Evolutionary conservation across 2,329 filamentous ascomycete genomes (phyloP).

Genomic region (Trichoderma sp.): DNA sequence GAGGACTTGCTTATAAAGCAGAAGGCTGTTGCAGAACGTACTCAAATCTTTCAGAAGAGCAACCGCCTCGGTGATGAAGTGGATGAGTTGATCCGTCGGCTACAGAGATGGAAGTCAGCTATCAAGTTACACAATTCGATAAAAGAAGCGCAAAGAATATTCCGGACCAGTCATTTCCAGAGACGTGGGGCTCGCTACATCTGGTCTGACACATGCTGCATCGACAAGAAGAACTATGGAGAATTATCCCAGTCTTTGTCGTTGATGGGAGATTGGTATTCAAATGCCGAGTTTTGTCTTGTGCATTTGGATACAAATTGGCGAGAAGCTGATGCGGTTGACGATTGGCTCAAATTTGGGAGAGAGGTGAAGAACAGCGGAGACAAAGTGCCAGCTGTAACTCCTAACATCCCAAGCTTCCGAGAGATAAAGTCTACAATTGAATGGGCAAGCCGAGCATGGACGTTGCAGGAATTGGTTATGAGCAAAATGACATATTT

Average conservation of each 20-base stretch:
- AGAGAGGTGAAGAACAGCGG: not conserved
- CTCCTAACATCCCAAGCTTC: not conserved
- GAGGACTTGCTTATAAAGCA: not conserved
- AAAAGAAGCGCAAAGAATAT: not conserved
- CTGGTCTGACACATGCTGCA: constrained; percentile 3
- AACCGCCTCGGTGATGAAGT: not conserved
- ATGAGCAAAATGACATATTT: constrained; percentile 18
- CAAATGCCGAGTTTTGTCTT: not conserved
- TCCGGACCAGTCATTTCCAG: not conserved
- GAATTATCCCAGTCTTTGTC: not conserved
- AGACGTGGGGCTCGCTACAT: not conserved
- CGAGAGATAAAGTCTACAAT: not conserved
- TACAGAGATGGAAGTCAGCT: constrained; percentile 12
- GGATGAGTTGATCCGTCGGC: not conserved
- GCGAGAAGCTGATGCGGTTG: not conserved
- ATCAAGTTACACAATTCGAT: constrained; percentile 3
- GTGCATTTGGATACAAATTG: constrained; percentile 4
- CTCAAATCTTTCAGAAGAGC: not conserved
- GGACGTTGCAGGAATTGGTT: constrained; percentile 17
- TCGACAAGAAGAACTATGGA: not conserved
- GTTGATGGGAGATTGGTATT: constrained; percentile 3
- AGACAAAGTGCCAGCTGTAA: not conserved
- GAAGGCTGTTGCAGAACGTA: not conserved
- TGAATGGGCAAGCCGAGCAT: constrained; percentile 5
- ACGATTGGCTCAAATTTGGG: not conserved